These are phyloP conservation scores for Irpex sp. DNA, from an alignment of 1,284 basidiomycete species.

Conservation along the genomic window DNA sequence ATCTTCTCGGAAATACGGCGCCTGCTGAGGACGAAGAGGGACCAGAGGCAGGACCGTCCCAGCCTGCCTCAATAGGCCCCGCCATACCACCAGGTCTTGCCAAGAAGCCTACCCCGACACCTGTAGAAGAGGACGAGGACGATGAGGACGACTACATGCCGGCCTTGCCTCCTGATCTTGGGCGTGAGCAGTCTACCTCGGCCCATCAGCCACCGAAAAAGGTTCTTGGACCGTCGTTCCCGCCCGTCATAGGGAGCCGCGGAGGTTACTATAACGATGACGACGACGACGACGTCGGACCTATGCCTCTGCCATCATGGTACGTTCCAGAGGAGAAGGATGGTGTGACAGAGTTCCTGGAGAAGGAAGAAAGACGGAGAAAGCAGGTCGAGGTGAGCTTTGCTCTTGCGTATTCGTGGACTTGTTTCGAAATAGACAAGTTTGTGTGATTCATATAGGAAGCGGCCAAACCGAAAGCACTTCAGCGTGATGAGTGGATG, in stretches of 20 bases:
- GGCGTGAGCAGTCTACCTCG: conserved; percentile 26
- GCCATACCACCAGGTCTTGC: conserved; percentile 18
- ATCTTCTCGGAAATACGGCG: conserved; percentile 25
- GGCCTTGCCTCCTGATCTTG: conserved; percentile 58
- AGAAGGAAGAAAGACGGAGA: conserved; percentile 70
- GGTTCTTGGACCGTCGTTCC: conserved; percentile 34
- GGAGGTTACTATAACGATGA: conserved; percentile 40
- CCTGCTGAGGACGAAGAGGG: conserved; percentile 21
- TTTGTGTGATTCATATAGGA: conserved; percentile 38
- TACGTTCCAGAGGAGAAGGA: conserved; percentile 37
- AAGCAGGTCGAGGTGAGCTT: conserved; percentile 55
- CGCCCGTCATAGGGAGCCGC: conserved; percentile 17
- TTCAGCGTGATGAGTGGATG: conserved; percentile 93
- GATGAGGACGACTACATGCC: conserved; percentile 60
- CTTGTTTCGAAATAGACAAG: conserved; percentile 10
- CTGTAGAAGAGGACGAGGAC: conserved; percentile 36
- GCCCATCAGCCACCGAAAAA: conserved; percentile 20
- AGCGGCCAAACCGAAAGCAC: conserved; percentile 64
- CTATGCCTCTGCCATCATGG: conserved; percentile 54
- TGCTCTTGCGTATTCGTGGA: background rate
- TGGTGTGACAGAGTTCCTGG: conserved; percentile 74
- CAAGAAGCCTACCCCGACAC: conserved; percentile 1
- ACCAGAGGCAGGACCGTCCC: conserved; percentile 13
- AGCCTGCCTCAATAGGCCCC: conserved; percentile 15
- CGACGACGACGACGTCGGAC: conserved; percentile 73